phyloP scores from a whole-genome alignment of 2,329 filamentous ascomycete species.

The Trichoderma sp. region DNA sequence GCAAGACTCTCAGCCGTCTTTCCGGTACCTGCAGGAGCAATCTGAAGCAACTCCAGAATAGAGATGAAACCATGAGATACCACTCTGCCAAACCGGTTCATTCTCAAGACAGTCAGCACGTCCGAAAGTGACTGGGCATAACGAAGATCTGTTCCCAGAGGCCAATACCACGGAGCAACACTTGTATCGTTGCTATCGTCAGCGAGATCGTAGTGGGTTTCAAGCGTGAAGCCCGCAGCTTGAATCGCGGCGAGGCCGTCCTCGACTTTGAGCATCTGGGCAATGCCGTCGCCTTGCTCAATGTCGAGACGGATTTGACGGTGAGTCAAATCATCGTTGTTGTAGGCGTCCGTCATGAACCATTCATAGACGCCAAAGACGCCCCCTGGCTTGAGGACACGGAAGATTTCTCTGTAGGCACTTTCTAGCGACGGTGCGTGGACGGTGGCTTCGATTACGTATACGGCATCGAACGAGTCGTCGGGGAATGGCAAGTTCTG shows the following conservation, averaged over 20 bases:
- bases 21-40: conserved; percentile 75
- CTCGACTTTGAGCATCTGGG: conserved; percentile 89
- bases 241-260: conserved; percentile 82
- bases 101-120: conserved; percentile 72
- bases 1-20: conserved; percentile 85
- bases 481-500: conserved; percentile 93
- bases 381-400: conserved; percentile 92
- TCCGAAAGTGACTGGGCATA: conserved; percentile 74
- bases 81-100: conserved; percentile 76
- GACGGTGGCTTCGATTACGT: conserved; percentile 95
- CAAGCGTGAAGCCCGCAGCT: conserved; percentile 79
- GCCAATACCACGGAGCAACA: conserved; percentile 88
- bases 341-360: conserved; percentile 96
- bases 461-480: conserved; percentile 90
- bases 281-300: conserved; percentile 93
- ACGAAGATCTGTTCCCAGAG: conserved; percentile 70
- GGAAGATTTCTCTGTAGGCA: conserved; percentile 92
- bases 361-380: conserved; percentile 98
- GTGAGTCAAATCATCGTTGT: conserved; percentile 83
- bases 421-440: conserved; percentile 88
- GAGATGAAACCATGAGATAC: conserved; percentile 72
- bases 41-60: conserved; percentile 63
- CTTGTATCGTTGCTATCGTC: conserved; percentile 58
- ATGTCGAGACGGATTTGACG: conserved; percentile 90
- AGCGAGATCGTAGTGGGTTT: conserved; percentile 84